Evolutionary conservation across 1,284 basidiomycete genomes (phyloP), one percentile per base, ranked within the genome.

Genomic region (Paramarasmius palmivorus): DNA sequence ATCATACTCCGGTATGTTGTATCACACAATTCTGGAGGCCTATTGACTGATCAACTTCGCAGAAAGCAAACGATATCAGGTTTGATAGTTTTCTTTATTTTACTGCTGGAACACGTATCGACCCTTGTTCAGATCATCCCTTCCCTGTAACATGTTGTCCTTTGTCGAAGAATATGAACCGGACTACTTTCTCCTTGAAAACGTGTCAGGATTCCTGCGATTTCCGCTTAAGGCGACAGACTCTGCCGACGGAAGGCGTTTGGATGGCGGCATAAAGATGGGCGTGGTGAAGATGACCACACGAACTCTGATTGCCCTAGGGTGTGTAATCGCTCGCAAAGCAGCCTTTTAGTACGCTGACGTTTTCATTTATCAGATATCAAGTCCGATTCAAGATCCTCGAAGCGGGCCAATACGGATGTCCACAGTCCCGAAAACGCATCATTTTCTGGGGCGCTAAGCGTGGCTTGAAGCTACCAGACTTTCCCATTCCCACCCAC

Each of bases 141-240:
- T 88, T 40, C 73, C 83, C 1, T 81, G 79, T 62, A 87, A 85
- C 54, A 87, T 88, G 81, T 68, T 90, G 4, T 83, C 83, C n/a
- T 88, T 78, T 60, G 82, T 86, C n/a, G 88, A 90, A 59, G 76
- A 79, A 54, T 88, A 87, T 59, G 68, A 73, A 34, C 84, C 87
- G 0, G 67, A 68, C 32, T 88, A 83, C 58, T 78, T 90, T 56
- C 73, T 89, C 7, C 70, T 90, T 23, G 88, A 90, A 65, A 90
- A 90, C 65, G 87, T 90, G 3, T 61, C 65, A 20, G 88, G 88
- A 0, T 66, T 90, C 19, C 60, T 88, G 0, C 64, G 66, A 39
- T 75, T 78, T 59, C 72, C 66, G 1, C 66, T 83, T 3, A 64
- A 58, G 40, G 53, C 56, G 9, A 29, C n/a, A n/a, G n/a, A n/a